A percentile compares a stretch with the other conserved stretches of the same genome.
Evolutionary conservation across 2,329 filamentous ascomycete genomes (phyloP).

Genomic region (Septoria petroselini): DNA sequence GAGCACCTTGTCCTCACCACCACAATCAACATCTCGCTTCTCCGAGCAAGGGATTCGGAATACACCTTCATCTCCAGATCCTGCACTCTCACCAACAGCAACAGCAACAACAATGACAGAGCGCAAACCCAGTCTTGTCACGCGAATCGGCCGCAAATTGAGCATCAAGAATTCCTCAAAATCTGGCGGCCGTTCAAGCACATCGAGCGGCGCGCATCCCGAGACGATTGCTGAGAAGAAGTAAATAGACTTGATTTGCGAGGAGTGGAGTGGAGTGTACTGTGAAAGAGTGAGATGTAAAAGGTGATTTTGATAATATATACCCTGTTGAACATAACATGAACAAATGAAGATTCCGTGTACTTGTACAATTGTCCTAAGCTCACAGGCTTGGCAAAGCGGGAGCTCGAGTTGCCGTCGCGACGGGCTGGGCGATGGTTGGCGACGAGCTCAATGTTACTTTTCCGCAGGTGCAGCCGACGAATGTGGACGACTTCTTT

Average conservation of each 20-base stretch:
- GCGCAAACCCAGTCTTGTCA: slow-evolving; percentile 7
- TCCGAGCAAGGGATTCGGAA: slow-evolving; percentile 1
- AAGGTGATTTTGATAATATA: too few species aligned
- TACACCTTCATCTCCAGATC: neutral
- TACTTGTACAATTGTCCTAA: too few species aligned
- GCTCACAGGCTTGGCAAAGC: neutral
- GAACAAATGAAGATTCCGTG: too few species aligned
- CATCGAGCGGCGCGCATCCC: neutral
- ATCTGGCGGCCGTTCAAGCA: neutral
- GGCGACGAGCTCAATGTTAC: slow-evolving; percentile 30
- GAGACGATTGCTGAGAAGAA: neutral
- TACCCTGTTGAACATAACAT: too few species aligned
- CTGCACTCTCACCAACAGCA: neutral
- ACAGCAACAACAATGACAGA: neutral
- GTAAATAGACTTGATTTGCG: neutral
- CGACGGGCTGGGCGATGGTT: slow-evolving; percentile 28
- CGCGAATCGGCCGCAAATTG: slow-evolving; percentile 7
- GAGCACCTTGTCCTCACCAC: neutral
- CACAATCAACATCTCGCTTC: neutral
- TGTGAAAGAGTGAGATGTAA: neutral
- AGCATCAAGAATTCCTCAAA: slow-evolving; percentile 2
- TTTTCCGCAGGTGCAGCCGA: slow-evolving; percentile 32
- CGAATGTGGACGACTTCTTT: slow-evolving; percentile 29
- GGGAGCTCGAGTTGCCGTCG: slow-evolving; percentile 28
- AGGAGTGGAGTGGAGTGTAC: neutral